Evolutionary conservation across 2,329 filamentous ascomycete genomes (phyloP), one percentile per base, ranked within the genome.

Genomic region (Endothia cerciana): DNA sequence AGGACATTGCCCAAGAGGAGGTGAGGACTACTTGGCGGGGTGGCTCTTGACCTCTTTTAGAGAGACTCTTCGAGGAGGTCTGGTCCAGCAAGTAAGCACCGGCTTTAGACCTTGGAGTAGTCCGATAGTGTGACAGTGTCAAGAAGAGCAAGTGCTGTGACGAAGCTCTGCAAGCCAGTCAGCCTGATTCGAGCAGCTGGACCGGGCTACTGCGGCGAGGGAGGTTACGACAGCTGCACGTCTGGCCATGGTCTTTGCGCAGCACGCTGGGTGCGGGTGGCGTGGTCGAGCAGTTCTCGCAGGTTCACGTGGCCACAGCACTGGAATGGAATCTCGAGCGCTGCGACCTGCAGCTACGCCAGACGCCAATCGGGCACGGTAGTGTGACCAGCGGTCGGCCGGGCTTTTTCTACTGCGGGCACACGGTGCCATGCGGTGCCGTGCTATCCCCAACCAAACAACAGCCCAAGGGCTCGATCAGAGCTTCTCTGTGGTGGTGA

Each of bases 281-380:
- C 55, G 19, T 41, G 10, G 55, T 33, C 55, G 36, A 40, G 33
- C n/a, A 41, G 36, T 13, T 57, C 30, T 40, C 19, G 19, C 6
- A 55, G 51, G 17, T 58, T 43, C 36, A 25, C 19, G 55, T 36
- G 33, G 6, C 33, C 33, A 36, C 33, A 36, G 33, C 33, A 36
- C 33, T n/a, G n/a, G n/a, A n/a, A 13, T 25, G 25, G 45, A 49
- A 49, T 28, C 13, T 60, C 41, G 28, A 45, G 41, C 41, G 19
- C 28, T 60, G 58, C 49, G 58, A 60, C 58, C 33, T 60, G 58
- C 58, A 49, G 58, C 43, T 33, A 33, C 33, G 6, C 58, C 58
- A 33, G n/a, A 47, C 41, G 19, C 49, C 41, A 49, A 38, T 60
- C 30, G 51, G 51, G 51, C 51, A 55, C 17, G 19, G 17, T 25